Evolutionary conservation across 495 filamentous ascomycete genomes (phyloP).

Genomic region (Pyrenula massariospora): DNA sequence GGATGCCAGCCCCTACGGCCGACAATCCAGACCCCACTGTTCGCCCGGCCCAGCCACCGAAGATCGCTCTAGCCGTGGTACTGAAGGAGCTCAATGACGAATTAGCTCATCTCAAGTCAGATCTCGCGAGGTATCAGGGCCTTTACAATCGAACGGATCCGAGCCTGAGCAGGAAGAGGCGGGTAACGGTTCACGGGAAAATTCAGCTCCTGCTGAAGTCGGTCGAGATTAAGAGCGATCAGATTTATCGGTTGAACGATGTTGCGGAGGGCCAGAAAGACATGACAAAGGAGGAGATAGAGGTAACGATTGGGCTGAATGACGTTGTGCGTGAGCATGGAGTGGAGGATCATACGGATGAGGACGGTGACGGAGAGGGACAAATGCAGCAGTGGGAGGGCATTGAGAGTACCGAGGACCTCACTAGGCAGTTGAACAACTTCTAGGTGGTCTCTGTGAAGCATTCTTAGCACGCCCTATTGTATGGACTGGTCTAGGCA

Average conservation of each 20-base stretch:
- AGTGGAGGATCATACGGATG: conserved; percentile 20
- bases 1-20: conserved; percentile 34
- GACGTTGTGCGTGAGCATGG: conserved; percentile 24
- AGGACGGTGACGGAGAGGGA: conserved; percentile 25
- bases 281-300: conserved; percentile 55
- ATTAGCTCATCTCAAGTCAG: conserved; percentile 63
- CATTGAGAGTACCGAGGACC: conserved; percentile 37
- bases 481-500: too few relatives aligned
- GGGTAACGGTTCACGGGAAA: conserved; percentile 50
- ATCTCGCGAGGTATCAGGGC: conserved; percentile 43
- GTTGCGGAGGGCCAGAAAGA: conserved; percentile 72
- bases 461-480: too few relatives aligned
- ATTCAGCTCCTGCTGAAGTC: conserved; percentile 52
- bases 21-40: conserved; percentile 63
- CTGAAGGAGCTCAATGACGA: conserved; percentile 77
- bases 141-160: conserved; percentile 59
- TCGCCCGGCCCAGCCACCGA: conserved; percentile 63
- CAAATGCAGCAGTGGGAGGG: conserved; percentile 42
- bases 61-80: conserved; percentile 64
- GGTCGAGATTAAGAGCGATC: conserved; percentile 71
- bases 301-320: conserved; percentile 53
- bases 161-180: conserved; percentile 53
- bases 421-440: conserved; percentile 16
- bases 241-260: conserved; percentile 82
- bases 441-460: not conserved